These are phyloP conservation scores for Alternaria incomplexa DNA, from an alignment of 2,329 filamentous ascomycete genomes.

Conservation along the genomic window DNA sequence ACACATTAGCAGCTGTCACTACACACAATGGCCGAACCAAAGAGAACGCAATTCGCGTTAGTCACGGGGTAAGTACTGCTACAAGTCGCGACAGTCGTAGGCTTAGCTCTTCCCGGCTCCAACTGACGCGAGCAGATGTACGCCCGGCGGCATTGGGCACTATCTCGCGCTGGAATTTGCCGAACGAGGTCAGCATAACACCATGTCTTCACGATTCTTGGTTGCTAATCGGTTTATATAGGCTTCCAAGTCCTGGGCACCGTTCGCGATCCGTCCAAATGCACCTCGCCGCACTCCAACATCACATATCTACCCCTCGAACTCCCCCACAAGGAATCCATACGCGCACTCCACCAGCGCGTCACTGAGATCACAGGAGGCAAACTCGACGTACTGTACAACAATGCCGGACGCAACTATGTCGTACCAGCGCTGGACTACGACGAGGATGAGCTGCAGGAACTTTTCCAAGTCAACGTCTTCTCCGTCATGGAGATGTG, in stretches of 20 bases:
- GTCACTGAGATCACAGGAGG: conserved; percentile 55
- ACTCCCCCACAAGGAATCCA: conserved; percentile 58
- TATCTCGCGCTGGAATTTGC: conserved; percentile 65
- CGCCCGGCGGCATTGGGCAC: conserved; percentile 65
- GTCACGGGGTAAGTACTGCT: conserved; percentile 44
- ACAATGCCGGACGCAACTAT: conserved; percentile 65
- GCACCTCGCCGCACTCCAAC: conserved; percentile 56
- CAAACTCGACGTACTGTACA: conserved; percentile 63
- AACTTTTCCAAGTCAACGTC: conserved; percentile 55
- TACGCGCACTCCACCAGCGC: conserved; percentile 55
- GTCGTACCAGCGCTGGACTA: conserved; percentile 64
- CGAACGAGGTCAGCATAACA: conserved; percentile 40
- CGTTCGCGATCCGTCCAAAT: conserved; percentile 58
- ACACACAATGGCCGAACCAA: conserved; percentile 18
- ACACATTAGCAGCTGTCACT: neutral
- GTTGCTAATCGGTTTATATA: conserved; percentile 8
- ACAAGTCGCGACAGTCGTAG: neutral
- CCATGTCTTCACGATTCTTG: neutral
- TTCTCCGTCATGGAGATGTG: conserved; percentile 65
- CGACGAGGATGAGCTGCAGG: conserved; percentile 44
- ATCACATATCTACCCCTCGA: conserved; percentile 63
- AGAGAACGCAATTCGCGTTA: conserved; percentile 38
- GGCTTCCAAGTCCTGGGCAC: conserved; percentile 65
- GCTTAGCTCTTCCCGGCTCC: neutral
- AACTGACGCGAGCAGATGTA: conserved; percentile 49